Base-by-base conservation (phyloP, 108 stramenopile genomes). In the Conticribra weissflogii region DNA sequence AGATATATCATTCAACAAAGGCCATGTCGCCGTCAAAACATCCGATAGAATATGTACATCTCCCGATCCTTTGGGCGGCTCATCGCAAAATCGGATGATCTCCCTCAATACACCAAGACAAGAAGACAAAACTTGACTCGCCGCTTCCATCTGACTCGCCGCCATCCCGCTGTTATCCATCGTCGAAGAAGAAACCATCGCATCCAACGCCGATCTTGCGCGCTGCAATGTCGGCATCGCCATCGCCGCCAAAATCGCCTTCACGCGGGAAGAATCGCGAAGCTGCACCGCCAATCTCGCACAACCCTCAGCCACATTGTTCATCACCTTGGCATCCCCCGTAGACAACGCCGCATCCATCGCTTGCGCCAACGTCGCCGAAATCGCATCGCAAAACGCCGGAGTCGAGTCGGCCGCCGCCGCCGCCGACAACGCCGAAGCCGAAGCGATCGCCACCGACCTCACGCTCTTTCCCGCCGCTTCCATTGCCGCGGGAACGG, bases 41-140 rank as follows among this genome's bases (percentile, higher is more conserved):
- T 78, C 71, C 18, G 60, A 41, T 30, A 81, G 19, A 55, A 63
- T 54, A 34, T 69, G 59, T 2, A 52, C 49, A 16, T 72, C 68
- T 69, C 52, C 60, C 1, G 59, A n/a, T 50, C 57, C 49, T 52
- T 25, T 31, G 17, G 31, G 36, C 29, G 14, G 32, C 14, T 24
- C 22, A 44, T 87, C 86, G 33, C 81, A 84, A 47, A 87, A 84
- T 71, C 75, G 23, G 25, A 78, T 62, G 24, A 85, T 56, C 24
- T 72, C 68, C 14, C 71, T 68, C 36, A 84, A 41, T 3, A 82
- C 81, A 49, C 41, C 28, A 46, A 84, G 60, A 57, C 55, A 63
- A 18, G 70, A 70, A 24, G 58, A 29, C 46, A 86, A 45, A 9
- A 73, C 66, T 55, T 86, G 73, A 45, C 71, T 63, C 8, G 79